Percentiles rank a stretch among this genome's conserved stretches.
Conservation (phyloP, 2,329 filamentous ascomycete genomes). For the Sordariomycetes sp. region DNA sequence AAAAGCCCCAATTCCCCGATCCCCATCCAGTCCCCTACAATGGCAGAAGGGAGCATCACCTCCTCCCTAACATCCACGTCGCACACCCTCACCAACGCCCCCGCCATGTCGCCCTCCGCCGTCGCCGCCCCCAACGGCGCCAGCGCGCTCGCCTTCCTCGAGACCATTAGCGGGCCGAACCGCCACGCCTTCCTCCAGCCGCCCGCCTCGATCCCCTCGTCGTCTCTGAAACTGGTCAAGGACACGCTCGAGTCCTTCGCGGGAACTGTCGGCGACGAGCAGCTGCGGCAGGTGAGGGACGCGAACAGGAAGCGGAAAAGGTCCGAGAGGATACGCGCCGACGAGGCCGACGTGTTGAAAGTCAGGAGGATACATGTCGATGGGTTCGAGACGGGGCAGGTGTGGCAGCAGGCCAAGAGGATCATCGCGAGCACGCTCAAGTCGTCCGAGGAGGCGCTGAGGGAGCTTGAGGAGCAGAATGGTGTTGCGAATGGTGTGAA, state of each 20-base stretch:
- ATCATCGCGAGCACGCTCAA: conserved; percentile 51
- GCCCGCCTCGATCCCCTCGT: conserved; percentile 47
- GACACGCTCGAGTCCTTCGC: conserved; percentile 68
- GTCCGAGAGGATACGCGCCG: conserved; percentile 18
- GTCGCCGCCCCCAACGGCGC: conserved; percentile 17
- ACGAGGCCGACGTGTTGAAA: conserved; percentile 43
- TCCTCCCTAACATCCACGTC: conserved; percentile 52
- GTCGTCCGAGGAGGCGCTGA: conserved; percentile 31
- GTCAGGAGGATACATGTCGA: conserved; percentile 74
- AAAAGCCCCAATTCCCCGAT: neutral
- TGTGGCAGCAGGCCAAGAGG: conserved; percentile 86
- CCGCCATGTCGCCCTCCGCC: conserved; percentile 25
- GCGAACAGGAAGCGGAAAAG: conserved; percentile 67
- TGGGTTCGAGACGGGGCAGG: conserved; percentile 76
- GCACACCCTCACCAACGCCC: conserved; percentile 43
- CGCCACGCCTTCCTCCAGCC: conserved; percentile 72
- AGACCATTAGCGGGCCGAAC: conserved; percentile 41
- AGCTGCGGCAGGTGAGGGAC: conserved; percentile 54
- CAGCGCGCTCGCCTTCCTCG: conserved; percentile 36
- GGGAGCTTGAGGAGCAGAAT: conserved; percentile 35
- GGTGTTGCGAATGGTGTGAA: conserved; percentile 21
- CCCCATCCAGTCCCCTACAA: conserved; percentile 3
- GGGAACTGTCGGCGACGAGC: conserved; percentile 56
- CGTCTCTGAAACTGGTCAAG: conserved; percentile 66
- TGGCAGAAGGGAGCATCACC: conserved; percentile 12